These are phyloP conservation scores for Aspergillus mulundensis DNA, from an alignment of 495 filamentous ascomycete species.

Conservation along the genomic window DNA sequence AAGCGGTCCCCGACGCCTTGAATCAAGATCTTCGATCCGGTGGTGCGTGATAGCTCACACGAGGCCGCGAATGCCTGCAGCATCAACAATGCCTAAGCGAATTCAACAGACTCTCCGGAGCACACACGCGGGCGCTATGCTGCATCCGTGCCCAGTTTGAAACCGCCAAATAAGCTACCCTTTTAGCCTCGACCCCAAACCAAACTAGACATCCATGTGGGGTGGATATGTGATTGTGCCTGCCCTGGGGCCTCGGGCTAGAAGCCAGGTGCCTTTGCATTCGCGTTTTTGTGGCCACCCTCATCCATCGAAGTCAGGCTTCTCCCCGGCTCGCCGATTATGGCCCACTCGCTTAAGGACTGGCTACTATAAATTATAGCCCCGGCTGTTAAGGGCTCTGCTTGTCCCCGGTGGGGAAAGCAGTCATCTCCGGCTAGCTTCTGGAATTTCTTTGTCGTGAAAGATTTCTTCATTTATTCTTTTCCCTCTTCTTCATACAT, in stretches of 20 bases:
- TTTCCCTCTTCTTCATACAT: not conserved
- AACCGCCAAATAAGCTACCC: not conserved
- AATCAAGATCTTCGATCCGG: not conserved
- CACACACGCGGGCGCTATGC: not conserved
- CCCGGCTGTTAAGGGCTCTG: not conserved
- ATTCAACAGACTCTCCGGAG: too few species aligned
- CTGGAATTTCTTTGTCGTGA: not conserved
- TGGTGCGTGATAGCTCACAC: not conserved
- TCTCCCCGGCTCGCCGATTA: not conserved
- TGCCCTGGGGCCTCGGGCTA: not conserved
- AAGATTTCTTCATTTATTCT: not conserved
- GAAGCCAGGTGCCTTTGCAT: not conserved
- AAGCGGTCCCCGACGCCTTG: not conserved
- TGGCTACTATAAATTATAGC: not conserved
- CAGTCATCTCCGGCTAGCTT: not conserved
- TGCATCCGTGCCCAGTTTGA: slow-evolving; percentile 1
- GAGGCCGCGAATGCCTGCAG: not conserved
- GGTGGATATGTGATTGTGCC: not conserved
- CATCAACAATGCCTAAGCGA: slow-evolving; percentile 1
- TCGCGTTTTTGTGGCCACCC: not conserved
- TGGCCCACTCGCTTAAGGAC: slow-evolving; percentile 1
- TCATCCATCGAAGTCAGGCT: not conserved
- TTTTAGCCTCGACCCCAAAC: slow-evolving; percentile 1
- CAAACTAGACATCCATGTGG: not conserved
- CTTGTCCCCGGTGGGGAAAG: not conserved